Base-by-base conservation (phyloP, 495 filamentous ascomycete genomes). In the Thozetella sp. region DNA sequence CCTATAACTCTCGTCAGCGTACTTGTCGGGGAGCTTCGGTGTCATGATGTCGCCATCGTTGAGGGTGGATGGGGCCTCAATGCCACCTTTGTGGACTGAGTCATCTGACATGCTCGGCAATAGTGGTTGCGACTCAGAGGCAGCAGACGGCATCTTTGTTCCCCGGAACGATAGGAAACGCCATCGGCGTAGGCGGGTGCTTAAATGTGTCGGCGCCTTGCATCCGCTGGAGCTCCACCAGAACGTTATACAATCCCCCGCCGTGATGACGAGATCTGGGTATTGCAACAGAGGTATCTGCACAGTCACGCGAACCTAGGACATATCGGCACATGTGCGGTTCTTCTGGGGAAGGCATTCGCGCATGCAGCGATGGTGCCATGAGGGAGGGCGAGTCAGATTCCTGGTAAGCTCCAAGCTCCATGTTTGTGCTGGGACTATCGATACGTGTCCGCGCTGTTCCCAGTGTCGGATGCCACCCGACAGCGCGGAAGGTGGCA, bases 1-100 rank as follows among this genome's bases (percentile, higher is more conserved):
- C 52, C 76, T 77, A 45, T 75, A 79, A 51, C 75, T 77, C 57
- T 79, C 75, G 40, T 79, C 73, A 13, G 74, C 76, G 51, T 66
- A 76, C 24, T 68, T 70, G 26, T 70, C 71, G n/a, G 72, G 66
- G 4, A 79, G 55, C 48, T 70, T 75, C 12, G 68, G 72, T 1
- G 63, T 19, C 30, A 37, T 15, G 15, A 37, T 15, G 30, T 6
- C 30, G 15, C 30, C 15, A 37, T 37, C 30, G 6, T 37, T 15
- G 6, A 37, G 15, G 6, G 30, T 6, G 6, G 30, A 37, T 37
- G 30, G 30, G 6, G 6, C 15, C 30, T 37, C 30, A 15, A 37
- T 37, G 15, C 15, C 30, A 6, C 6, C 6, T 15, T 37, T 37
- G 6, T 15, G 6, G 30, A 15, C 30, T 37, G 30, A 37, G 30